phyloP scores from a whole-genome alignment of 805 yeast species.

The Candida palmyrensis region DNA sequence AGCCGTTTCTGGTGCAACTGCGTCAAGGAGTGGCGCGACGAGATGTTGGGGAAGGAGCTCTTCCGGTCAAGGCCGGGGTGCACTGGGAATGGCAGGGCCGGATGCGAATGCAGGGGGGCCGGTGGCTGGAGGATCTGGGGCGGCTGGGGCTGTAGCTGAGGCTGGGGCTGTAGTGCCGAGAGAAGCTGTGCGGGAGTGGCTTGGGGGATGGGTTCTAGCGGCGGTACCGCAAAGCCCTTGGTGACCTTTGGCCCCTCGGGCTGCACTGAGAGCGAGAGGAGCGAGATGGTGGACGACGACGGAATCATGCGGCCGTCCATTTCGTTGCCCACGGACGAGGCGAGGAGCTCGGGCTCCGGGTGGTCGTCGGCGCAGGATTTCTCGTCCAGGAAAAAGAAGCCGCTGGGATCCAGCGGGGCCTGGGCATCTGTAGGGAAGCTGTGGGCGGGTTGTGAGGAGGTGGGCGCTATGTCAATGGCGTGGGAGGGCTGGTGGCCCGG shows the following conservation, averaged over 20 bases:
- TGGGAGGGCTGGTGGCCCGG: too few relatives aligned
- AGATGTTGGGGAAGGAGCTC: constrained; percentile 5
- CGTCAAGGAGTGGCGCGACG: constrained; percentile 6
- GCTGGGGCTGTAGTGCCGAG: background rate
- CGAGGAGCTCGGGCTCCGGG: constrained; percentile 40
- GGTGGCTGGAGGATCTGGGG: background rate
- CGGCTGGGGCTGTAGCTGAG: background rate
- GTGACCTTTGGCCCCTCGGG: constrained; percentile 3
- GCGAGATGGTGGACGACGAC: constrained; percentile 37
- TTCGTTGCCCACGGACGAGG: constrained; percentile 39
- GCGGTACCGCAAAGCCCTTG: constrained; percentile 2
- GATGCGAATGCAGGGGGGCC: background rate
- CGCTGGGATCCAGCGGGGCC: constrained; percentile 1
- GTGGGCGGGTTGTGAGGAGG: constrained; percentile 11
- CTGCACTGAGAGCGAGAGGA: constrained; percentile 29
- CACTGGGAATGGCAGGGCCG: background rate
- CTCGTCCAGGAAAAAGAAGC: constrained; percentile 3
- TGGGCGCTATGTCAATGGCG: too few relatives aligned
- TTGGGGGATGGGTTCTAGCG: background rate
- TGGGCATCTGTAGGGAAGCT: constrained; percentile 6
- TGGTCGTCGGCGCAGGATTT: constrained; percentile 24
- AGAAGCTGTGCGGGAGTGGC: background rate
- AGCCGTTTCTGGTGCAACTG: constrained; percentile 3
- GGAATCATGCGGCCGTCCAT: constrained; percentile 36
- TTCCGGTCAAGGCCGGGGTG: background rate